Evolutionary conservation across 129 eudicot species (phyloP).

Genomic region (Saposhnikovia divaricata): DNA sequence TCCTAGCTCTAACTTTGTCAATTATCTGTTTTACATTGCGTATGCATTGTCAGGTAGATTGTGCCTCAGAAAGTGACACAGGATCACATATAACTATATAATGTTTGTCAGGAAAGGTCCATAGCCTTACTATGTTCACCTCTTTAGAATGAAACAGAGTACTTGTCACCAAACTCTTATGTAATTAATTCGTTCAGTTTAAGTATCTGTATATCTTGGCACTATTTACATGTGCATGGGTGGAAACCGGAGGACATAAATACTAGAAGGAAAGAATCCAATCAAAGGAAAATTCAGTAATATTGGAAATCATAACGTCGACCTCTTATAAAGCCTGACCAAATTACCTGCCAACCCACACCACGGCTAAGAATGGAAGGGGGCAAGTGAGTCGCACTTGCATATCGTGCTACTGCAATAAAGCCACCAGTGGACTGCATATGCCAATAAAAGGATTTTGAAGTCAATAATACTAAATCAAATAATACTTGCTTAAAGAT

Average conservation of each 20-base stretch:
- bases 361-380: conserved; percentile 72
- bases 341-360: conserved; percentile 65
- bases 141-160: not conserved
- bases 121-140: not conserved
- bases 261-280: not conserved
- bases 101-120: not conserved
- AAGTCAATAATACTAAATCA: not conserved
- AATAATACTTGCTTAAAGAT: not conserved
- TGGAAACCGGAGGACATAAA: not conserved
- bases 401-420: conserved; percentile 60
- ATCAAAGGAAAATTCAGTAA: not conserved
- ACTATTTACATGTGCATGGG: not conserved
- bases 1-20: not conserved
- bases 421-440: conserved; percentile 63
- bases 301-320: not conserved
- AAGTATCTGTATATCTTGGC: not conserved
- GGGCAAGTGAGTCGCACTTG: conserved; percentile 64
- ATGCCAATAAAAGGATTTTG: conserved; percentile 16
- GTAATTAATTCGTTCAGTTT: not conserved
- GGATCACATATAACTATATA: not conserved
- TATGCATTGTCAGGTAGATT: not conserved
- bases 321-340: not conserved
- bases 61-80: not conserved
- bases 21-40: not conserved
- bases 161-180: not conserved